Evolutionary conservation across 805 yeast genomes (phyloP), one percentile per base, ranked within the genome.

Genomic region (Wickerhamiella australiensis): DNA sequence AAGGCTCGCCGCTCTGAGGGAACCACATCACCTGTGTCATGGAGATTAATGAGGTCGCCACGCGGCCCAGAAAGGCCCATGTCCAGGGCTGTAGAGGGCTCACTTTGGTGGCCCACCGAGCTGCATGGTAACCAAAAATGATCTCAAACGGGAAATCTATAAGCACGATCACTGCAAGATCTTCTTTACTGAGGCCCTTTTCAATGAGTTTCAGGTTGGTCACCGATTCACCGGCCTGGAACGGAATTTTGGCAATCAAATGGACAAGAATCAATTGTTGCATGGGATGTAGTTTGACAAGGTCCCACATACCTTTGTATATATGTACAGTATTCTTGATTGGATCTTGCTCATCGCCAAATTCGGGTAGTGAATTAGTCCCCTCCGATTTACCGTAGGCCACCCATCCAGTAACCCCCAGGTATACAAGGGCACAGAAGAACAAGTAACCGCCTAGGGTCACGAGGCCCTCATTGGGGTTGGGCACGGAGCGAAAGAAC

Each of bases 81-180:
- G 88, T 62, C 98, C 98, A 92, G 0, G 97, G 97, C 46, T 74
- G 75, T 49, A 92, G 70, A 0, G 96, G 71, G 13, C 58, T 52
- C 21, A 56, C 67, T 3, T 94, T 94, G 0, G 83, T 75, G 0
- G 95, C 84, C 96, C 96, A 86, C 58, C 86, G 78, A 5, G 95
- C 98, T 1, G 94, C 94, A 58, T 87, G 88, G 64, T 87, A 92
- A 1, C 98, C 97, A 66, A 92, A 90, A 2, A 90, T 67, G 62
- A 92, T 82, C 63, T 92, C 97, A 64, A 92, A 87, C 9, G 98
- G 98, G 65, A 92, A 92, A 63, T 92, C 96, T 45, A 92, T 85
- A 42, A 92, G 67, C 0, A 90, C 97, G 0, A 96, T 85, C 18
- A 92, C 76, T 1, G 97, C 94, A 36, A 92, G 68, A 61, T 92